These are phyloP conservation scores for Rhodosporidiobolus odoratus DNA, from an alignment of 768 basidiomycete genomes.

Conservation along the genomic window DNA sequence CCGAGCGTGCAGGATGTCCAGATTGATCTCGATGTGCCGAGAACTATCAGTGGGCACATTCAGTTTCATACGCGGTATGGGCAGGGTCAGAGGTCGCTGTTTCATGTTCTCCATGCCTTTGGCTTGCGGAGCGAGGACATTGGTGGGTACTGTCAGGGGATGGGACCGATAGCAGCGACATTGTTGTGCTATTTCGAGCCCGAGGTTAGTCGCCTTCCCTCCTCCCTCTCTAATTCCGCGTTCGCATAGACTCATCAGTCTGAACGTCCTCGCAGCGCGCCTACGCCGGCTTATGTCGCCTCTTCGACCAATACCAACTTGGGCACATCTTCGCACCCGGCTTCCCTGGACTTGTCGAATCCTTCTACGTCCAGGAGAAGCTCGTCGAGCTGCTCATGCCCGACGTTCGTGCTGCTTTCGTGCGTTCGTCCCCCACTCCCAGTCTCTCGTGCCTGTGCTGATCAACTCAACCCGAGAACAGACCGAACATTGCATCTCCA, in stretches of 20 bases:
- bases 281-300: constrained; percentile 73
- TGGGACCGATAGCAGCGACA: constrained; percentile 91
- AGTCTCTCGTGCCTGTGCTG: not conserved
- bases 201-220: constrained; percentile 58
- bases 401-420: constrained; percentile 74
- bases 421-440: constrained; percentile 46
- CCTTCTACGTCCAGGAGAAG: constrained; percentile 92
- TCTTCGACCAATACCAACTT: constrained; percentile 83
- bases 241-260: not conserved
- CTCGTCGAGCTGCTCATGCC: constrained; percentile 84
- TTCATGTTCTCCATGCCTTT: constrained; percentile 86
- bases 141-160: constrained; percentile 94
- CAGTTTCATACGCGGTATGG: constrained; percentile 95
- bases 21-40: constrained; percentile 93
- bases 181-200: constrained; percentile 89
- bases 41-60: constrained; percentile 90
- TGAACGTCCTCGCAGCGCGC: constrained; percentile 55
- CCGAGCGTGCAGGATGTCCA: constrained; percentile 89
- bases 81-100: constrained; percentile 86
- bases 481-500: constrained; percentile 81
- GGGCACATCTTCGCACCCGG: constrained; percentile 86
- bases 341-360: constrained; percentile 89
- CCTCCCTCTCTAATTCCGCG: not conserved
- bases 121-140: constrained; percentile 66
- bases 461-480: constrained; percentile 27